A percentile compares a stretch with the other conserved stretches of the same genome.
These are phyloP conservation scores for Vanrija pseudolonga DNA, from an alignment of 1,284 basidiomycete species.

Conservation along the genomic window DNA sequence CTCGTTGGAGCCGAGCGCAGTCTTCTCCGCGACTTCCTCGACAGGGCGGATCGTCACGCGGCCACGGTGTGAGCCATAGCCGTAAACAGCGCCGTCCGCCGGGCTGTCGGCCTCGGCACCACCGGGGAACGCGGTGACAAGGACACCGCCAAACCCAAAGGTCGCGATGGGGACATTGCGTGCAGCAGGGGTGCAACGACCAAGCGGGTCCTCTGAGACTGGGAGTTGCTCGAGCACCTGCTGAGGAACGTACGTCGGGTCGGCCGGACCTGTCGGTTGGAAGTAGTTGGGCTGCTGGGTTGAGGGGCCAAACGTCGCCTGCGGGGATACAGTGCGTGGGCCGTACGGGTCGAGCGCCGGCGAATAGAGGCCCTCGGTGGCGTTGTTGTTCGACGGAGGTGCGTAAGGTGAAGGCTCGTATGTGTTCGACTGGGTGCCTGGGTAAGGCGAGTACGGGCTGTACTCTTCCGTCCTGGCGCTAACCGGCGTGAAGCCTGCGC, in stretches of 20 bases:
- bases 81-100: constrained; percentile 54
- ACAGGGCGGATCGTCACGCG: constrained; percentile 66
- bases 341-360: constrained; percentile 20
- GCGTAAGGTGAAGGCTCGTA: constrained; percentile 21
- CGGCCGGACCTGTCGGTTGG: constrained; percentile 63
- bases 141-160: constrained; percentile 84
- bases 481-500: not conserved
- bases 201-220: constrained; percentile 67
- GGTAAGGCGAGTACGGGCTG: constrained; percentile 1
- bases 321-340: constrained; percentile 19
- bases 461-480: not conserved
- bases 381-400: constrained; percentile 7
- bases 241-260: constrained; percentile 57
- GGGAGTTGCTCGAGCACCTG: constrained; percentile 51
- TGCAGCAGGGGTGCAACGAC: constrained; percentile 61
- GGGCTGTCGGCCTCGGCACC: constrained; percentile 70
- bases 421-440: constrained; percentile 3
- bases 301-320: constrained; percentile 26
- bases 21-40: constrained; percentile 65
- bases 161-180: constrained; percentile 68
- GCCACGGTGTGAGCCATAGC: constrained; percentile 57
- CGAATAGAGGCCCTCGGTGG: constrained; percentile 9
- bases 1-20: constrained; percentile 59
- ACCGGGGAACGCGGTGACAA: constrained; percentile 81
- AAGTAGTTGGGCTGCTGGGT: constrained; percentile 41